phyloP scores from a whole-genome alignment of 441 rosid species.

The Adansonia rubrostipa region DNA sequence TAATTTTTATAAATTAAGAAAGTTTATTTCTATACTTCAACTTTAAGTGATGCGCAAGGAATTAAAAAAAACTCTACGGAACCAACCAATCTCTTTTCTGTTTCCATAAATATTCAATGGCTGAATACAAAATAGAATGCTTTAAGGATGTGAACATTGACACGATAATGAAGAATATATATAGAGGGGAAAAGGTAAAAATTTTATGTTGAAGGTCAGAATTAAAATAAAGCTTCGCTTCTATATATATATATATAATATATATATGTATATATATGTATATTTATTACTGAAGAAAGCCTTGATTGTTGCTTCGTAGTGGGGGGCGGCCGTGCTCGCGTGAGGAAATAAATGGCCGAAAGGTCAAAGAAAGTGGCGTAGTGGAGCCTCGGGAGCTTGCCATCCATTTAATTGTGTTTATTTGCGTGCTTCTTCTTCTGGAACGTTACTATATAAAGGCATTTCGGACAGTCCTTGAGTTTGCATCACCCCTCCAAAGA shows the following conservation, averaged over 20 bases:
- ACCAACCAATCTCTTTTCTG: not conserved
- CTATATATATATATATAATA: not conserved
- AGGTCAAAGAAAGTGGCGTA: constrained; percentile 46
- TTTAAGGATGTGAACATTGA: not conserved
- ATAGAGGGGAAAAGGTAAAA: not conserved
- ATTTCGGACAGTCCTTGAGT: constrained; percentile 20
- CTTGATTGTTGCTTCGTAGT: not conserved
- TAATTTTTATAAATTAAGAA: too few species aligned
- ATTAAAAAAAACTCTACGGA: not conserved
- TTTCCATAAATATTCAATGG: not conserved
- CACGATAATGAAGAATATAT: not conserved
- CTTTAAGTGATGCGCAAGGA: not conserved
- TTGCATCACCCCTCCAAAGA: not conserved
- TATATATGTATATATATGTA: not conserved
- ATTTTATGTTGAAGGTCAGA: too few species aligned
- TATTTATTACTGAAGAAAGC: not conserved
- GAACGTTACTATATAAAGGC: constrained; percentile 31
- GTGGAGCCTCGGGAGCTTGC: constrained; percentile 32
- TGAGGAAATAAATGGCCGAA: constrained; percentile 24
- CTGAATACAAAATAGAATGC: not conserved
- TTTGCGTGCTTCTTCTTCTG: not conserved
- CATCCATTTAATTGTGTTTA: not conserved
- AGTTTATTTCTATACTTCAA: not conserved
- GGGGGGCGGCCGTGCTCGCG: constrained; percentile 31
- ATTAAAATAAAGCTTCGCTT: too few species aligned